Evolutionary conservation across 176 grass and related monocot species (phyloP), one percentile per base, ranked within the genome.

Genomic region (Bolboschoenus planiculmis): DNA sequence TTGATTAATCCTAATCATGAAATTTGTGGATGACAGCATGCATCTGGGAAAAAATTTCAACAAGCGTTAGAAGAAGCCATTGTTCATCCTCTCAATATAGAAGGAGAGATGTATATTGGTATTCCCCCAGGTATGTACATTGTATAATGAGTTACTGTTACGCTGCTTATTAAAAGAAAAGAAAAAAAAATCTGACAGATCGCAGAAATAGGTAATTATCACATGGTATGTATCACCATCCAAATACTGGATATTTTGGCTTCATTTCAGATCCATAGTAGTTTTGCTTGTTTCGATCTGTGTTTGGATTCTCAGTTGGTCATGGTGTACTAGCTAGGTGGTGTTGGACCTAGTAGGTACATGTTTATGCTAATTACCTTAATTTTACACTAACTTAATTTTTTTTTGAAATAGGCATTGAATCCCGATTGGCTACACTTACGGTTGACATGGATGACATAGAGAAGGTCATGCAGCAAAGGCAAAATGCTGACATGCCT

Each of bases 41-140:
- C 92, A 57, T 91, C 78, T 7, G 96, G 96, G 35, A 95, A 95
- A 85, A 98, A 95, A 80, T 90, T 98, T 85, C 96, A 95, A 87
- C 87, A 98, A 74, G 86, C 93, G 10, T 72, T 98, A 56, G 92
- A 98, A 87, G 92, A 98, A 83, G 90, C 96, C 78, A 95, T 98
- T 85, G 71, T 98, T 83, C 87, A n/a, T 85, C 96, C 96, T 91
- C 96, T 98, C 85, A 86, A 93, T 42, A 89, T 98, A 84, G 89
- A 95, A 1, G 96, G 96, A 51, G 96, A 98, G 84, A 37, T 98
- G 79, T 98, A 98, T 65, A 80, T 98, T 33, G 96, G 96, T 50
- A 98, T 98, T 91, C 96, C 96, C 84, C 87, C 96, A 56, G 96
- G 96, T 92, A 93, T 81, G 54, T 68, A 58, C 42, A 65, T 65